A percentile compares a stretch with the other conserved stretches of the same genome.
Conservation (phyloP, 345 rosid species). For the Euphorbia pulcherrima region DNA sequence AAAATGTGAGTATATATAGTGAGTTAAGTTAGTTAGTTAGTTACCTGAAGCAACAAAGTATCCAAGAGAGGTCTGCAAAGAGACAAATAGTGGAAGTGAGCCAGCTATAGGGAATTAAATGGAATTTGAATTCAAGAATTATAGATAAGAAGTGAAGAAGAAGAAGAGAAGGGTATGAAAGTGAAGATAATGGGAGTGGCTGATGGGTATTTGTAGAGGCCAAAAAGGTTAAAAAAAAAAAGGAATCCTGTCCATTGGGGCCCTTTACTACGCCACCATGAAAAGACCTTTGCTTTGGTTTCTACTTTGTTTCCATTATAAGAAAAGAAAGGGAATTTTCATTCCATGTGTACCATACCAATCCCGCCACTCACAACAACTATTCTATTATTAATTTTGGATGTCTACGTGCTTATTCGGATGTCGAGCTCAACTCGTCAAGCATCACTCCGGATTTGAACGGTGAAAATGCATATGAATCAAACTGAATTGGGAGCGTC, state of each 20-base stretch:
- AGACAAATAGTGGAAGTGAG: conserved; percentile 47
- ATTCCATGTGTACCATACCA: too few species aligned
- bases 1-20: too few species aligned
- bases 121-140: conserved; percentile 14
- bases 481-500: too few species aligned
- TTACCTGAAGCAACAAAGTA: conserved; percentile 29
- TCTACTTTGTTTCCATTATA: conserved; percentile 23
- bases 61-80: conserved; percentile 37
- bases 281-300: conserved; percentile 32
- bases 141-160: too few species aligned
- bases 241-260: conserved; percentile 63
- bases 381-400: too few species aligned
- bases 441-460: too few species aligned
- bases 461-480: too few species aligned
- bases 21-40: background rate
- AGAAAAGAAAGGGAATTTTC: conserved; percentile 7
- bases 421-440: too few species aligned
- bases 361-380: too few species aligned
- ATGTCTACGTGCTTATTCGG: too few species aligned
- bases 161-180: background rate
- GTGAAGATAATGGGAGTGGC: conserved; percentile 8
- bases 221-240: conserved; percentile 28
- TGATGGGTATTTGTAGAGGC: conserved; percentile 49
- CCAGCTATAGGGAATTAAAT: conserved; percentile 22
- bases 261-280: conserved; percentile 49